Evolutionary conservation across 768 basidiomycete species (phyloP), one percentile per base, ranked within the genome.

Genomic region (Omphalotus guepiniiformis): DNA sequence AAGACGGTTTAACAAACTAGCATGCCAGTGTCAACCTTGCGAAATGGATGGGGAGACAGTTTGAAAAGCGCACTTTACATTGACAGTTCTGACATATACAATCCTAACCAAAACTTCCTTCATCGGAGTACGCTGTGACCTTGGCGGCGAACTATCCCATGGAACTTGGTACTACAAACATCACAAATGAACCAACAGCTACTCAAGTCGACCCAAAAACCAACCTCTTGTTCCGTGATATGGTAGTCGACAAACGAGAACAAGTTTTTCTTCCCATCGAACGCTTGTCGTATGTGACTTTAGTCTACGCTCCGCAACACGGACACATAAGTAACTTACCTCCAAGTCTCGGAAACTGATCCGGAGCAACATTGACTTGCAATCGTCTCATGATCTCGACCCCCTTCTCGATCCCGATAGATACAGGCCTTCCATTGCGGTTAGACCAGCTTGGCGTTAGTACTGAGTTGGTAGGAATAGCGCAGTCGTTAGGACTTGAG

Each of bases 191-290:
- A n/a, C n/a, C n/a, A n/a, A n/a, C n/a, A n/a, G n/a, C n/a, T n/a
- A n/a, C 30, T 32, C n/a, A 9, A n/a, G 30, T 9, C 9, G n/a
- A 32, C 30, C 9, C 30, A 32, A n/a, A 32, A 34, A 44, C 51
- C 44, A 26, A 61, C 61, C 47, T 56, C 50, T 48, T 57, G 39
- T 16, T 52, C 51, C 28, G 35, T 35, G 21, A 61, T 50, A 15
- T 35, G 29, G 36, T 65, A 66, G 11, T 46, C 38, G 26, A 39
- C 21, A 25, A 55, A 56, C 1, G 65, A 62, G 34, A 56, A 69
- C 0, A 69, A 40, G 39, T 69, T 69, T 36, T 63, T 62, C 44
- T 64, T 63, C 6, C 67, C 67, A 45, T 67, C 67, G 41, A 53
- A 69, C 1, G 63, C 67, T 69, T 39, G 3, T 7, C 15, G 16